phyloP scores from a whole-genome alignment of 1,284 basidiomycete genomes.

The Malassezia globosa region DNA sequence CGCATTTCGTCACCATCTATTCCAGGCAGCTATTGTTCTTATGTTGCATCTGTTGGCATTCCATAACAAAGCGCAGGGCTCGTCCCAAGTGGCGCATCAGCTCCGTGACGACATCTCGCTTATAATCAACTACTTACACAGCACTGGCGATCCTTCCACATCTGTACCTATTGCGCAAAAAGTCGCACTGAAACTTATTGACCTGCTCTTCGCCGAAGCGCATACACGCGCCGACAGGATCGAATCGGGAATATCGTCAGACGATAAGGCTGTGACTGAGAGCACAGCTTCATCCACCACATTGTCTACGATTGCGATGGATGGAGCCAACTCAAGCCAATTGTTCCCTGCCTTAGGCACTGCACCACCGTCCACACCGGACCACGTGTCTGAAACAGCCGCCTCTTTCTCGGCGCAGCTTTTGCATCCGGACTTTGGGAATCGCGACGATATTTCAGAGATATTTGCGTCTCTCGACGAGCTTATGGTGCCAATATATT shows the following conservation, averaged over 20 bases:
- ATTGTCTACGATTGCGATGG: conserved; percentile 6
- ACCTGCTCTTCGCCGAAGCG: conserved; percentile 8
- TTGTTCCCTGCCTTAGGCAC: conserved; percentile 11
- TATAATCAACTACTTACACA: conserved; percentile 13
- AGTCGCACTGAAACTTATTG: conserved; percentile 12
- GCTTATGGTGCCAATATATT: conserved; percentile 16
- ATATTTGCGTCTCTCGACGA: conserved; percentile 17
- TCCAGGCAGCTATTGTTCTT: conserved; percentile 62
- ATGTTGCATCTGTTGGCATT: conserved; percentile 76
- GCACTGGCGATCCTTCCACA: not conserved
- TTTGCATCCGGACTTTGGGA: conserved; percentile 10
- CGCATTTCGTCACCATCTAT: conserved; percentile 57
- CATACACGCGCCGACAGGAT: not conserved
- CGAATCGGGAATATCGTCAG: not conserved
- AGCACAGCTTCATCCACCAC: not conserved
- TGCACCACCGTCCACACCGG: not conserved
- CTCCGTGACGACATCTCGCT: conserved; percentile 16
- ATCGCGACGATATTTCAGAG: not conserved
- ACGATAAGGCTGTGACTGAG: not conserved
- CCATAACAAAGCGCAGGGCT: conserved; percentile 64
- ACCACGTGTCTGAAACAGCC: conserved; percentile 8
- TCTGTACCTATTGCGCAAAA: conserved; percentile 11
- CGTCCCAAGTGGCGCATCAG: conserved; percentile 16
- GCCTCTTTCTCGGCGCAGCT: conserved; percentile 7
- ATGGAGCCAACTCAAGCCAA: conserved; percentile 4